phyloP scores from a whole-genome alignment of 108 stramenopile genomes.

The Cyclotella baltica region DNA sequence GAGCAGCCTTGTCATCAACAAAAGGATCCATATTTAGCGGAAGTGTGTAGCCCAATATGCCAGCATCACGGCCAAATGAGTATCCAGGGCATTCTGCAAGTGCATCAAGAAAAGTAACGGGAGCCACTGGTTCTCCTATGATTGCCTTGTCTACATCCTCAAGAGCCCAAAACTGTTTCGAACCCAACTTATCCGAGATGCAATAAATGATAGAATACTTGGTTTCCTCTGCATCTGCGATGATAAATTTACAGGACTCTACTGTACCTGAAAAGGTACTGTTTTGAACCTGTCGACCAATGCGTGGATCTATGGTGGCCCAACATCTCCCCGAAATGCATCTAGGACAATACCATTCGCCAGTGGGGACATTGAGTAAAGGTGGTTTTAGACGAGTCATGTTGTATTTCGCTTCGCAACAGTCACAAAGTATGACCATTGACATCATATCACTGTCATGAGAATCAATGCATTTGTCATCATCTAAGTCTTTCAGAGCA shows the following conservation, averaged over 20 bases:
- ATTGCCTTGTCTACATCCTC: constrained; percentile 70
- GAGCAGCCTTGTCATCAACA: constrained; percentile 80
- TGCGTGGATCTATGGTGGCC: constrained; percentile 81
- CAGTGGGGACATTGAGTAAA: constrained; percentile 74
- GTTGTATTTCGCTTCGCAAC: constrained; percentile 93
- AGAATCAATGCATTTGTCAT: constrained; percentile 83
- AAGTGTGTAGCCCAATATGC: constrained; percentile 63
- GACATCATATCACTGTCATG: constrained; percentile 71
- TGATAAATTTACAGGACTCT: constrained; percentile 50
- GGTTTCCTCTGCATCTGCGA: constrained; percentile 16
- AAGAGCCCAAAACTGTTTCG: constrained; percentile 61
- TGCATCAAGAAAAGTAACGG: constrained; percentile 72
- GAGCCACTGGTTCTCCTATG: constrained; percentile 58
- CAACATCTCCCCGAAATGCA: constrained; percentile 82
- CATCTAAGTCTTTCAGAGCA: constrained; percentile 73
- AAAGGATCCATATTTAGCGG: constrained; percentile 81
- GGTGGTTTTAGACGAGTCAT: constrained; percentile 81
- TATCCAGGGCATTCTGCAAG: constrained; percentile 85
- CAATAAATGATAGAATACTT: constrained; percentile 61
- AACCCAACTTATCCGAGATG: constrained; percentile 43
- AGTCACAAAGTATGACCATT: constrained; percentile 88
- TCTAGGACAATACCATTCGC: constrained; percentile 91
- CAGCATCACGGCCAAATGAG: constrained; percentile 66
- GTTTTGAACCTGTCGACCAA: constrained; percentile 63
- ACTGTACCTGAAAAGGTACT: constrained; percentile 37